phyloP scores from a whole-genome alignment of 2,329 filamentous ascomycete genomes.

The Dothiorella sarmentorum region DNA sequence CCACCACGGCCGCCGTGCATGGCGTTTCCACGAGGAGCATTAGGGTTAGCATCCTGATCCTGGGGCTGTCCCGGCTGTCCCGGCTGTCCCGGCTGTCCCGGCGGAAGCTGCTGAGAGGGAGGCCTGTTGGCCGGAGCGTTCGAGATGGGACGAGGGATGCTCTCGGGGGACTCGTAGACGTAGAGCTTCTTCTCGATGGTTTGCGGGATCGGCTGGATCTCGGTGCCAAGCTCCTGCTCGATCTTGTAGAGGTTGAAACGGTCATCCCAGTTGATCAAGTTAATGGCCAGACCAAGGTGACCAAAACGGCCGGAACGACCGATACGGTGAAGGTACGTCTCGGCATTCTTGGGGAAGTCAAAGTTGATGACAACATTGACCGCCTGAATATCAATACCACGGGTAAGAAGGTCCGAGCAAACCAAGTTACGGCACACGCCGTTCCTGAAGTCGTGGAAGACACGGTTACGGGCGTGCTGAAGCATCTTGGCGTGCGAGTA shows the following conservation, averaged over 20 bases:
- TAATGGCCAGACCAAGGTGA: constrained; percentile 95
- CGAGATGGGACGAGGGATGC: constrained; percentile 78
- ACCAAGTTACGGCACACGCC: constrained; percentile 97
- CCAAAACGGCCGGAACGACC: constrained; percentile 96
- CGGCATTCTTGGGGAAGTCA: constrained; percentile 98
- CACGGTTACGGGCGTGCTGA: constrained; percentile 92
- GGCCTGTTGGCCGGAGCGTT: constrained; percentile 43
- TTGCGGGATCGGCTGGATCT: constrained; percentile 93
- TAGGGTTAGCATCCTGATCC: constrained; percentile 27
- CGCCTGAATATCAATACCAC: constrained; percentile 98
- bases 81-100: constrained; percentile 22
- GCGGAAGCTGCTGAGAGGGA: constrained; percentile 13
- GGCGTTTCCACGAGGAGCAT: constrained; percentile 13
- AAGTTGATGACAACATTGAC: constrained; percentile 99
- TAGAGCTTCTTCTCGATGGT: constrained; percentile 97
- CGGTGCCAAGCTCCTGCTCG: constrained; percentile 92
- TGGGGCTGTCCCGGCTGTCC: constrained; percentile 25
- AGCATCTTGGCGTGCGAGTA: constrained; percentile 99
- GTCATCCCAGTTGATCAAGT: constrained; percentile 99
- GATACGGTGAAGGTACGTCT: constrained; percentile 97
- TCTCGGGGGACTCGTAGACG: constrained; percentile 95
- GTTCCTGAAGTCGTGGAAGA: constrained; percentile 99
- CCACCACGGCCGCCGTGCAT: constrained; percentile 18
- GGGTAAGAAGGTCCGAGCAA: constrained; percentile 93
- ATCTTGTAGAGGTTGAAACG: constrained; percentile 99